Evolutionary conservation across 1,139 yeast genomes (phyloP), one percentile per base, ranked within the genome.

Genomic region (Yamadazyma membranifaciens): DNA sequence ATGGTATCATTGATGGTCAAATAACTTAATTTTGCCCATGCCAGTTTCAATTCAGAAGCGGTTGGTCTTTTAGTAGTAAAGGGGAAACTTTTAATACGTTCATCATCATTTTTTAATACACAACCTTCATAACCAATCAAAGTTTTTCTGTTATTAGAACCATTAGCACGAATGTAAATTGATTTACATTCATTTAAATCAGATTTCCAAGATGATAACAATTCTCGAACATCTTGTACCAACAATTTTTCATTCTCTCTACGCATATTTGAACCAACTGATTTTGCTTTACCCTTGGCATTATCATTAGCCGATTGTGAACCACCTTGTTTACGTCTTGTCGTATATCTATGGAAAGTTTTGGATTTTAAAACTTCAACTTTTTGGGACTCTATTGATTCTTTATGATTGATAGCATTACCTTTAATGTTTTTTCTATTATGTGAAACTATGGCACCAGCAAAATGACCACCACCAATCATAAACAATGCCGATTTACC

Each of bases 381-480:
- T 2, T 78, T 69, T 54, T 83, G 88, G 41, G 78, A 80, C 37
- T 75, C 69, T 3, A 73, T 49, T 5, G 66, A 53, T 33, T 65
- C 73, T 37, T 69, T 69, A 6, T 67, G 60, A 26, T 71, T 69
- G 5, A 74, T 69, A 17, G 69, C 68, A 48, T 77, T 62, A 44
- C 89, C 86, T 50, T 77, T 75, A 2, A 77, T 72, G 31, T 69
- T 68, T 47, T 68, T 72, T 16, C 81, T 81, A 34, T 69, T 69
- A 56, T 91, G 98, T 2, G 89, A 81, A 10, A 94, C 73, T 33
- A 92, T 84, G 0, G 96, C 97, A 10, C 95, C 98, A 0, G 98
- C 96, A 68, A 92, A 94, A 64, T 94, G 98, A 32, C 98, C 99
- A 36, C 98, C 98, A 9, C 98, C 98, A 43, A 92, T 78, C 96